These are phyloP conservation scores for Cyclanthera cordifolia DNA, from an alignment of 306 rosid species.

Conservation along the genomic window DNA sequence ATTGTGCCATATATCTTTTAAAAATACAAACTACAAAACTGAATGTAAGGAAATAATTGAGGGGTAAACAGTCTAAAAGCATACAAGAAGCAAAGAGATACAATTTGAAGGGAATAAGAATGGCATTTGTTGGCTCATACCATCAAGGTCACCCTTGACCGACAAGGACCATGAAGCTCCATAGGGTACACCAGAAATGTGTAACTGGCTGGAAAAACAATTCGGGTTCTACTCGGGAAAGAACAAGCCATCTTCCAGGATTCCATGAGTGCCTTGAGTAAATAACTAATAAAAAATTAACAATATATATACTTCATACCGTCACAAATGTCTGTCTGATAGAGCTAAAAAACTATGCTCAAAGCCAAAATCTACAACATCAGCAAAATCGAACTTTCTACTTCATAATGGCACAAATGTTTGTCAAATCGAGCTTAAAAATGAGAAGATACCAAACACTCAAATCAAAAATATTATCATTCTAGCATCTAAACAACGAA, in stretches of 20 bases:
- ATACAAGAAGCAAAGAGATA: background rate
- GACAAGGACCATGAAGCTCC: constrained; percentile 69
- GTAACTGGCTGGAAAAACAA: constrained; percentile 42
- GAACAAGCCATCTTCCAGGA: constrained; percentile 75
- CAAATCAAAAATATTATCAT: background rate
- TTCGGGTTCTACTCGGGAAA: constrained; percentile 15
- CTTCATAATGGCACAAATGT: background rate
- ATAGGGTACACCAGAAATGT: constrained; percentile 50
- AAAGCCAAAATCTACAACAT: too few relatives aligned
- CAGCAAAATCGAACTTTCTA: background rate
- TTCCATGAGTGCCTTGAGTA: constrained; percentile 44
- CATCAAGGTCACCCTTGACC: constrained; percentile 46
- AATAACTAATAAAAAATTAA: background rate
- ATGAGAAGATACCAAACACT: background rate
- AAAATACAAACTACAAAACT: constrained; percentile 2
- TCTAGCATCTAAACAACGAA: background rate
- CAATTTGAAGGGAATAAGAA: background rate
- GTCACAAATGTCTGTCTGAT: background rate
- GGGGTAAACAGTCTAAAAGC: constrained; percentile 8
- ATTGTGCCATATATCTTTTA: constrained; percentile 57
- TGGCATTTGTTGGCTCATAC: constrained; percentile 25
- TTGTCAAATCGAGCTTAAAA: background rate
- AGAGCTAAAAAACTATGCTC: background rate
- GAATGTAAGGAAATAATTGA: constrained; percentile 11
- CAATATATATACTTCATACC: background rate